Base-by-base conservation (phyloP, 1,284 basidiomycete genomes). In the Sphagnurus paluster region DNA sequence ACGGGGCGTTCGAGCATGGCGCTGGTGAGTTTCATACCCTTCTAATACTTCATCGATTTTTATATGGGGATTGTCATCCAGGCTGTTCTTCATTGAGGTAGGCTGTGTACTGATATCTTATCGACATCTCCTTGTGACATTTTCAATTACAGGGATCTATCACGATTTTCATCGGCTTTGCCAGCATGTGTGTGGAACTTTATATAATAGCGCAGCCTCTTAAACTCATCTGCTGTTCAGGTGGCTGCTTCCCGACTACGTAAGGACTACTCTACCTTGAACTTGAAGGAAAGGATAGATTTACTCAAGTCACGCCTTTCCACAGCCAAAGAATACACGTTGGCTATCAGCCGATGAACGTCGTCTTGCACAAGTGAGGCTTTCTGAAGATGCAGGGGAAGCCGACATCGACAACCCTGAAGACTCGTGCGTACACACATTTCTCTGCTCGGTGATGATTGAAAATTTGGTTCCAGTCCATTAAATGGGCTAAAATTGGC, bases 311-410 rank as follows among this genome's bases (percentile, higher is more conserved):
- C 14, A 32, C 23, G 16, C 40, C 45, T 7, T 33, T 14, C n/a
- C n/a, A n/a, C 48, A 83, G 80, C 80, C 82, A 1, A 60, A 77
- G 42, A 89, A 89, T 55, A 87, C 86, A 1, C 70, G 75, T 26
- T 87, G 87, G 74, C 67, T 90, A 51, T 66, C 74, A 13, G 64
- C 69, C 1, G 69, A 71, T 5, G 84, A 91, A 56, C 70, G 74
- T 11, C 74, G 75, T 6, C 72, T 91, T 13, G 88, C 87, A 1
- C 83, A 85, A 58, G 77, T 80, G 0, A 79, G 89, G 5, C 73
- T 91, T 24, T 75, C 83, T 0, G 87, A 90, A 60, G 87, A 90
- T 59, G 80, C 78, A n/a, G 85, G 85, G 1, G 84, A 86, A 64
- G 80, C 81, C 0, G 84, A 87, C 52, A 65, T 76, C 50, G 83